These are phyloP conservation scores for Cryptococcus depauperatus DNA, from an alignment of 1,284 basidiomycete species.

Conservation along the genomic window DNA sequence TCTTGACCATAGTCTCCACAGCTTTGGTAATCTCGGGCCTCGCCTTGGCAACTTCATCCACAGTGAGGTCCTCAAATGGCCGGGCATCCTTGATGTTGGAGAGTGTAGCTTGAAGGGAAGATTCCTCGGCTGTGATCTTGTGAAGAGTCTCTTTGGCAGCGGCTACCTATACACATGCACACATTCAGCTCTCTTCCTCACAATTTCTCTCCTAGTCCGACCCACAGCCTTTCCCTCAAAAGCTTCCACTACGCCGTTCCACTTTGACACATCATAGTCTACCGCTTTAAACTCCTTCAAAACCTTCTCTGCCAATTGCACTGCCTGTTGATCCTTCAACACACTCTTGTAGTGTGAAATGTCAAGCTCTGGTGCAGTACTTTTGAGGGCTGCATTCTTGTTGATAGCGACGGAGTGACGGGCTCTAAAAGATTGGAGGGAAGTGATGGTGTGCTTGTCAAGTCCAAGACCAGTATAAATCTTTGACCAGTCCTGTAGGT, in stretches of 20 bases:
- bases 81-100: constrained; percentile 96
- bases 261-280: constrained; percentile 85
- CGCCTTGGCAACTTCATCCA: constrained; percentile 82
- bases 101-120: constrained; percentile 85
- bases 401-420: constrained; percentile 83
- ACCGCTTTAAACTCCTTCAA: constrained; percentile 87
- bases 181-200: background rate
- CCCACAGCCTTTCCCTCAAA: constrained; percentile 95
- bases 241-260: constrained; percentile 91
- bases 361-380: constrained; percentile 61
- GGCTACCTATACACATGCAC: constrained; percentile 55
- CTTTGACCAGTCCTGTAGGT: constrained; percentile 76
- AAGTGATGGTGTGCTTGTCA: constrained; percentile 83
- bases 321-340: constrained; percentile 86
- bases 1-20: constrained; percentile 94
- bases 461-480: constrained; percentile 84
- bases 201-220: constrained; percentile 20
- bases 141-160: constrained; percentile 84
- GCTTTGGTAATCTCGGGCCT: constrained; percentile 87
- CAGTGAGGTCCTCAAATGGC: constrained; percentile 92
- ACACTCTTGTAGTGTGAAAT: constrained; percentile 82
- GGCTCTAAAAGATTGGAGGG: constrained; percentile 93
- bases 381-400: constrained; percentile 59
- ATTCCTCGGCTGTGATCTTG: constrained; percentile 88
- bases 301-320: constrained; percentile 87